These are phyloP conservation scores for Pseudogymnoascus verrucosus DNA, from an alignment of 2,329 filamentous ascomycete genomes.

Conservation along the genomic window DNA sequence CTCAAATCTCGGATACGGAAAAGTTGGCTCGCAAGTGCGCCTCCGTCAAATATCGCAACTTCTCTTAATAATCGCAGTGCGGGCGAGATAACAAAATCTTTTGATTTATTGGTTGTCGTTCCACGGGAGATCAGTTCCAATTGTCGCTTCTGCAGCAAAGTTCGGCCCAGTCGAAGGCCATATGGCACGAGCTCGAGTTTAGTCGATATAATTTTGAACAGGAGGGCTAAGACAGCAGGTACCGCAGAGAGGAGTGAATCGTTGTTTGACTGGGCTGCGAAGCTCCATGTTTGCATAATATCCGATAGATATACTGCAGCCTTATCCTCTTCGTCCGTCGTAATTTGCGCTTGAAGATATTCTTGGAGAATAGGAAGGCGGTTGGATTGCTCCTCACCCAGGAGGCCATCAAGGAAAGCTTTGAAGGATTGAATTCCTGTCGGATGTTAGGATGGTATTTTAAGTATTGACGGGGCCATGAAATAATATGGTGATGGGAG, in stretches of 20 bases:
- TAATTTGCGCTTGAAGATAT: slow-evolving; percentile 54
- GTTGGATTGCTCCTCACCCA: slow-evolving; percentile 39
- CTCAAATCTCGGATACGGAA: slow-evolving; percentile 73
- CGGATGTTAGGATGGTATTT: neutral
- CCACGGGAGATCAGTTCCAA: slow-evolving; percentile 73
- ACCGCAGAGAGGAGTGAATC: slow-evolving; percentile 75
- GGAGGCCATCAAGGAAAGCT: slow-evolving; percentile 59
- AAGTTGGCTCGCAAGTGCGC: slow-evolving; percentile 66
- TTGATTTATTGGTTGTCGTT: slow-evolving; percentile 70
- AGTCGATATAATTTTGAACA: slow-evolving; percentile 69
- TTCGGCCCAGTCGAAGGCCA: slow-evolving; percentile 71
- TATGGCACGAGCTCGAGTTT: slow-evolving; percentile 66
- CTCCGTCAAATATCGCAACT: slow-evolving; percentile 78
- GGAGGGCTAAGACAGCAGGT: slow-evolving; percentile 69
- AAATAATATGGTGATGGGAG: neutral
- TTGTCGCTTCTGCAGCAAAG: slow-evolving; percentile 72
- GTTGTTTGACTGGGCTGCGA: slow-evolving; percentile 70
- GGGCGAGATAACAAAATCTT: slow-evolving; percentile 83
- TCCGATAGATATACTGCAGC: slow-evolving; percentile 63
- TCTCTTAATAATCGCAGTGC: slow-evolving; percentile 80
- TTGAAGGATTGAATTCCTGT: slow-evolving; percentile 63
- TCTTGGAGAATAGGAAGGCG: slow-evolving; percentile 56
- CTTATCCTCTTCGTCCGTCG: slow-evolving; percentile 43
- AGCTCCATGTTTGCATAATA: slow-evolving; percentile 81
- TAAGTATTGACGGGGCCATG: neutral